phyloP scores from a whole-genome alignment of 345 rosid genomes.

The Camelina laxa region DNA sequence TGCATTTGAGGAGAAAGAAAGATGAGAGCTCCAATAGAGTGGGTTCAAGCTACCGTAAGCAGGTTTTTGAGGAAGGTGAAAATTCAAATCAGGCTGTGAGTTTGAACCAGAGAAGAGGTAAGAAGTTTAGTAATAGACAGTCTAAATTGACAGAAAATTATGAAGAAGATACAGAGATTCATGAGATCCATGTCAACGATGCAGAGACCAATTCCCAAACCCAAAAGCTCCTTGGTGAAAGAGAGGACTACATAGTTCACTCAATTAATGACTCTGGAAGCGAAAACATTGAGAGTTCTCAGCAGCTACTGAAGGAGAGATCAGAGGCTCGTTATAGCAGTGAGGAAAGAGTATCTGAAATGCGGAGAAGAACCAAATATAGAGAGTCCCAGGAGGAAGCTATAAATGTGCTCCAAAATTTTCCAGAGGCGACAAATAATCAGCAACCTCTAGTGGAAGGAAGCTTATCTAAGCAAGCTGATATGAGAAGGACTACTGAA shows the following conservation, averaged over 20 bases:
- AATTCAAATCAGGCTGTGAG: conserved; percentile 41
- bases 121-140: conserved; percentile 40
- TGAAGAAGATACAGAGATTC: conserved; percentile 49
- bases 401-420: conserved; percentile 43
- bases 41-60: conserved; percentile 44
- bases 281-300: conserved; percentile 38
- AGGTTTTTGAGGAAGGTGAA: conserved; percentile 46
- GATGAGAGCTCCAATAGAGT: conserved; percentile 43
- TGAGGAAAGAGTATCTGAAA: conserved; percentile 49
- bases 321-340: conserved; percentile 47
- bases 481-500: conserved; percentile 48
- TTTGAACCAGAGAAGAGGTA: conserved; percentile 51
- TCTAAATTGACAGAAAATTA: conserved; percentile 50
- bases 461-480: conserved; percentile 44
- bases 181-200: conserved; percentile 50
- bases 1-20: conserved; percentile 44
- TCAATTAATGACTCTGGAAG: conserved; percentile 39
- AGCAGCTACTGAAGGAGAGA: conserved; percentile 42
- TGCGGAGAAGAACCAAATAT: conserved; percentile 53
- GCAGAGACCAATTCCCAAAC: conserved; percentile 49
- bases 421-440: conserved; percentile 39
- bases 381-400: conserved; percentile 50
- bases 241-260: conserved; percentile 45
- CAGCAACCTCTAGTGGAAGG: conserved; percentile 47
- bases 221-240: conserved; percentile 46